Evolutionary conservation across 2,329 filamentous ascomycete species (phyloP).

Genomic region (Aspergillus thermomutatus): DNA sequence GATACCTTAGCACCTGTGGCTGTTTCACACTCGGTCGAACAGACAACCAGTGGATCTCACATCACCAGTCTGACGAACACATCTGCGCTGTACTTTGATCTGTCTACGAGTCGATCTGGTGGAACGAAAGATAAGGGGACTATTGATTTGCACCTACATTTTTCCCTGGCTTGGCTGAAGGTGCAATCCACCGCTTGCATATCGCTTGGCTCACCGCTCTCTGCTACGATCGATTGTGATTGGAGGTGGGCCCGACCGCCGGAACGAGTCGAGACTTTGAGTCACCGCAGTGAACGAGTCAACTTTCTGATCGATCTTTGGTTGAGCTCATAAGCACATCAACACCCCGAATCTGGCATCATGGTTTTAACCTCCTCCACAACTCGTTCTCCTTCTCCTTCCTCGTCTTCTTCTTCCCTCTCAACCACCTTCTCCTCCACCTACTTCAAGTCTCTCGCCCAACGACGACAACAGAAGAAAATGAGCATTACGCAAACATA

Average conservation of each 20-base stretch:
- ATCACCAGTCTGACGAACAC: background rate
- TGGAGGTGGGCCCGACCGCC: conserved; percentile 21
- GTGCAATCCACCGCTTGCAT: background rate
- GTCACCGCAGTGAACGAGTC: conserved; percentile 31
- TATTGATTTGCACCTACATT: conserved; percentile 1
- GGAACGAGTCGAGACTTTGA: conserved; percentile 21
- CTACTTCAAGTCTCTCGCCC: conserved; percentile 40
- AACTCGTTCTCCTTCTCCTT: conserved; percentile 14
- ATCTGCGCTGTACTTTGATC: background rate
- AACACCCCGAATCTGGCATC: conserved; percentile 18
- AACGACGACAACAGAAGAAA: conserved; percentile 62
- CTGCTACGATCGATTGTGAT: conserved; percentile 16
- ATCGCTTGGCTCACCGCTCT: conserved; percentile 26
- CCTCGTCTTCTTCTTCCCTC: conserved; percentile 16
- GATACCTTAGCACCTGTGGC: background rate
- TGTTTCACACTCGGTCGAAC: conserved; percentile 2
- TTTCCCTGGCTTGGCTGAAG: conserved; percentile 1
- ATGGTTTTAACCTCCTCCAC: conserved; percentile 20
- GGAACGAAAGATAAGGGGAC: background rate
- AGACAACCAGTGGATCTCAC: conserved; percentile 5
- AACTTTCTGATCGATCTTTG: conserved; percentile 11
- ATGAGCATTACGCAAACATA: conserved; percentile 99
- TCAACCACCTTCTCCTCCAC: conserved; percentile 32
- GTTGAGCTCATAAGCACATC: conserved; percentile 26
- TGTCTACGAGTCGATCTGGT: background rate